phyloP scores from a whole-genome alignment of 305 asterid species.

The Fraxinus platypoda region DNA sequence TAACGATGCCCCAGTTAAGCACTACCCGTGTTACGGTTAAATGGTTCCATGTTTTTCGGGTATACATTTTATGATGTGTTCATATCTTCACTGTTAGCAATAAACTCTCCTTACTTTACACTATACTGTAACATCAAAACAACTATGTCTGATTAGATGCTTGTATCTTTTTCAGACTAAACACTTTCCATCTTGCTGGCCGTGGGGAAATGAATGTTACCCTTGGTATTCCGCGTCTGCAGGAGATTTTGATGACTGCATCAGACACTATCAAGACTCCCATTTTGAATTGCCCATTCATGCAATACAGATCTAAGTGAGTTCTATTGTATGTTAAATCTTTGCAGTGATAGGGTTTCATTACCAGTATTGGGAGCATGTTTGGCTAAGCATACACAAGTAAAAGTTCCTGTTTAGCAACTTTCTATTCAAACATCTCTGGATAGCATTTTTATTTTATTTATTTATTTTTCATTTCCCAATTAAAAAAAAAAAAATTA shows the following conservation, averaged over 20 bases:
- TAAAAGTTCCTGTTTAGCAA: neutral
- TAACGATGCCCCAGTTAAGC: neutral
- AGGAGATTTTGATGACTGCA: slow-evolving; percentile 95
- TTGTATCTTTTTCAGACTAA: slow-evolving; percentile 56
- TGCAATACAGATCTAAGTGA: slow-evolving; percentile 60
- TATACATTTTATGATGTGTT: neutral
- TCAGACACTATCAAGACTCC: slow-evolving; percentile 78
- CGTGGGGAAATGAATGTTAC: slow-evolving; percentile 99
- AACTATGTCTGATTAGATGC: slow-evolving; percentile 16
- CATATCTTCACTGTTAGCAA: neutral
- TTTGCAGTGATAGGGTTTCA: slow-evolving; percentile 2
- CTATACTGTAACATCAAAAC: neutral
- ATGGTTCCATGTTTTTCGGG: slow-evolving; percentile 4
- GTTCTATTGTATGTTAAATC: slow-evolving; percentile 29
- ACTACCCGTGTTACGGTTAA: neutral
- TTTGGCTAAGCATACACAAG: neutral
- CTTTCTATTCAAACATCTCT: neutral
- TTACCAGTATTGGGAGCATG: neutral
- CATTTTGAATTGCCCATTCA: slow-evolving; percentile 87
- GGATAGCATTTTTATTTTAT: neutral
- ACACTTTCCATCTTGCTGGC: slow-evolving; percentile 98
- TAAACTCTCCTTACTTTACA: neutral
- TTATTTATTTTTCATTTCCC: neutral
- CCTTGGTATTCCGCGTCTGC: slow-evolving; percentile 98
- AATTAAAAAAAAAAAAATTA: neutral